Evolutionary conservation across 2,329 filamentous ascomycete genomes (phyloP).

Genomic region (Emergomyces orientalis): DNA sequence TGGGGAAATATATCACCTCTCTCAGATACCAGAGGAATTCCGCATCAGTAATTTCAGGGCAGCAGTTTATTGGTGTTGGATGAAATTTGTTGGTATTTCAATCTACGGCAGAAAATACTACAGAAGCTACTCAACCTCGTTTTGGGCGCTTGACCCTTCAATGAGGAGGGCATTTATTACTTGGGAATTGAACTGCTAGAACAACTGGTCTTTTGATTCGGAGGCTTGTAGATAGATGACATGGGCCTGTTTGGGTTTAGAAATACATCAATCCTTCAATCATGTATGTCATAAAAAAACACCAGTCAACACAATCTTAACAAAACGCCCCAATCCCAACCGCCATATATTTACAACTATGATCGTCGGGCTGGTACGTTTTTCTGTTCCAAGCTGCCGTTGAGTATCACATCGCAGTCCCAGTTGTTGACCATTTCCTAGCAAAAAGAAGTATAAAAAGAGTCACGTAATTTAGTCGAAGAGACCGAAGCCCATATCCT

Average conservation of each 20-base stretch:
- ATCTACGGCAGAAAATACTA: neutral
- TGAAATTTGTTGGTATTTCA: neutral
- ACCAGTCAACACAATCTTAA: neutral
- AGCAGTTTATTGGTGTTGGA: neutral
- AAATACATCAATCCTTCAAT: neutral
- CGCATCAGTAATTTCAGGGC: too few species aligned
- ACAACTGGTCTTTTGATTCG: slow-evolving; percentile 2
- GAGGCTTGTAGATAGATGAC: neutral
- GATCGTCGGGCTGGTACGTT: neutral
- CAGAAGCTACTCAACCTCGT: neutral
- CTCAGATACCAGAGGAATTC: neutral
- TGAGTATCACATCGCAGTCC: slow-evolving; percentile 13
- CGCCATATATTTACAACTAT: neutral
- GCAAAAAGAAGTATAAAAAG: slow-evolving; percentile 4
- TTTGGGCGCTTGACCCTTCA: neutral
- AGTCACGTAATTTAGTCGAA: slow-evolving; percentile 46
- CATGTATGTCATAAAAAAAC: neutral
- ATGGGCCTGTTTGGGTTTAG: neutral
- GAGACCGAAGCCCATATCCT: slow-evolving; percentile 67
- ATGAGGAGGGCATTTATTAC: neutral
- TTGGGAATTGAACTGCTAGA: slow-evolving; percentile 2
- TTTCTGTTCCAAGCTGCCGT: neutral
- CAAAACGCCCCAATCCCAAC: neutral
- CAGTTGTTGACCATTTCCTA: slow-evolving; percentile 21
- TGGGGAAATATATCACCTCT: neutral